phyloP scores from a whole-genome alignment of 2,329 filamentous ascomycete species.

The Aureobasidium leucospermi region DNA sequence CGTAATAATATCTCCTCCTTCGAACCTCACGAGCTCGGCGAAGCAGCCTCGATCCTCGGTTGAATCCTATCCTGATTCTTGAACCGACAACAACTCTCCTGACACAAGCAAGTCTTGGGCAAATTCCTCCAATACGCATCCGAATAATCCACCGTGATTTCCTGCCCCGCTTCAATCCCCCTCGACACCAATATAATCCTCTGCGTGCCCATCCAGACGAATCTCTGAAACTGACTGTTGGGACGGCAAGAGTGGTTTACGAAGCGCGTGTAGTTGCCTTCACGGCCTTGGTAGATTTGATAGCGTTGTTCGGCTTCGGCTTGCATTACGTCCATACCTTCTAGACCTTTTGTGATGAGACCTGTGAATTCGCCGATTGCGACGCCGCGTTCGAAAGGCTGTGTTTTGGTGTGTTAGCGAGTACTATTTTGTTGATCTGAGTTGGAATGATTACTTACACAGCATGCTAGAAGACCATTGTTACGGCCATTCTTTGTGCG shows the following conservation, averaged over 20 bases:
- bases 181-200: constrained; percentile 50
- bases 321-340: constrained; percentile 50
- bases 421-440: too few relatives aligned
- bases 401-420: too few relatives aligned
- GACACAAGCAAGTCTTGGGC: constrained; percentile 49
- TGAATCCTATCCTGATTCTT: not conserved
- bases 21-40: not conserved
- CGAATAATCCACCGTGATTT: constrained; percentile 54
- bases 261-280: constrained; percentile 53
- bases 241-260: constrained; percentile 53
- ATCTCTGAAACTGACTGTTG: constrained; percentile 51
- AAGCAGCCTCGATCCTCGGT: not conserved
- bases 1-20: not conserved
- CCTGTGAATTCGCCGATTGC: constrained; percentile 52
- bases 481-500: constrained; percentile 47
- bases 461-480: constrained; percentile 44
- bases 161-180: constrained; percentile 45
- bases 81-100: constrained; percentile 44
- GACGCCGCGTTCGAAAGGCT: constrained; percentile 45
- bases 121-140: constrained; percentile 51
- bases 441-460: too few relatives aligned
- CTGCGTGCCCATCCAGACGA: constrained; percentile 51
- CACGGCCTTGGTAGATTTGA: constrained; percentile 51
- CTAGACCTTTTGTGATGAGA: constrained; percentile 45
- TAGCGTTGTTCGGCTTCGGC: constrained; percentile 34